Base-by-base conservation (phyloP, 371 early-diverging fungal species). In the Mucor piriformis region DNA sequence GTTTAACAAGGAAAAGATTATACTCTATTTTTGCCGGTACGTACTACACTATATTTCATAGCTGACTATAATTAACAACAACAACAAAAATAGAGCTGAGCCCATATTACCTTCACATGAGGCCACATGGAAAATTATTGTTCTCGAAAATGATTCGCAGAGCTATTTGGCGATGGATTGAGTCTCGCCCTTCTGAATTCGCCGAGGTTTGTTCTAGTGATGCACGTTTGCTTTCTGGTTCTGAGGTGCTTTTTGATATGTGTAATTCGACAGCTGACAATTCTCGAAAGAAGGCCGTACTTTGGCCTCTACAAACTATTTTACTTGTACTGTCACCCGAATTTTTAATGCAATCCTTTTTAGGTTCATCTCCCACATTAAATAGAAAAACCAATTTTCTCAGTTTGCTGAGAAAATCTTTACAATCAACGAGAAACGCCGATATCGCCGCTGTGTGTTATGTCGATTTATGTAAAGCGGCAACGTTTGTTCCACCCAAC, bases 151-250 rank as follows among this genome's bases (percentile, higher is more conserved):
- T 88, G 49, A 79, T 92, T 51, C 82, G 89, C 21, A 85, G 83
- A 18, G 85, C 89, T 6, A 91, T 94, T 52, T 94, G 93, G 93
- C 86, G 87, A 60, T 94, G 92, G 92, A 92, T 94, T 27, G 90
- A 92, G 50, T 74, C 81, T 0, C 88, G 83, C 48, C 92, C 93
- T 0, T 51, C 67, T 2, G 87, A 93, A 50, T 92, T 91, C 69
- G 80, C 83, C 2, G 71, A 76, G 44, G 77, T 92, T 4, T 89
- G 84, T 59, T 72, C 81, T 16, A 76, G 73, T 12, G 82, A 82
- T 40, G 81, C 78, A 47, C 81, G 88, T 8, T 60, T 91, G 50
- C 83, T 89, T 50, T 85, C 88, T 51, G 85, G 82, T 12, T 84
- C 84, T 12, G 92, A 94, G 48, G 79, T 83, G 24, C 73, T 94